Percentiles rank a stretch among this genome's conserved stretches.
Evolutionary conservation across 1,284 basidiomycete genomes (phyloP).

Genomic region (Melampsora americana): DNA sequence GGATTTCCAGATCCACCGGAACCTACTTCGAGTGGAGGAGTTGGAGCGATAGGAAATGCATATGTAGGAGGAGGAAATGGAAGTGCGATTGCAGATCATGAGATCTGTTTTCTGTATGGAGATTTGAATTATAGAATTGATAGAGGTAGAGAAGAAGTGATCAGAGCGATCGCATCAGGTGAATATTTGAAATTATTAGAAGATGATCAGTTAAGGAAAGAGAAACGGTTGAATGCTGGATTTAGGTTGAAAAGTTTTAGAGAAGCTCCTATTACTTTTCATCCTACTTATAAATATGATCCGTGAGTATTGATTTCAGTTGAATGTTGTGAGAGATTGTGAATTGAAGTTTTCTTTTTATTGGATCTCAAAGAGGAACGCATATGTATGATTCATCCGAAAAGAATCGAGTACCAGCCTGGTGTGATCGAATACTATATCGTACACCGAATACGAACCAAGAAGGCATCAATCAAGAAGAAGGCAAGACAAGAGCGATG

Average conservation of each 20-base stretch:
- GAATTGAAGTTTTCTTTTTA: not conserved
- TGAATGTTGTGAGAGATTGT: not conserved
- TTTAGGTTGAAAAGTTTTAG: constrained; percentile 79
- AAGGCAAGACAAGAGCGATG: constrained; percentile 56
- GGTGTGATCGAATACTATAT: constrained; percentile 93
- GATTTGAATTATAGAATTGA: constrained; percentile 94
- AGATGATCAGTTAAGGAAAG: constrained; percentile 85
- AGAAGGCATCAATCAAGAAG: constrained; percentile 78
- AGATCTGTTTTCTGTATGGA: constrained; percentile 78
- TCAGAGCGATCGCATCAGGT: constrained; percentile 65
- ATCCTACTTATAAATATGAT: constrained; percentile 96
- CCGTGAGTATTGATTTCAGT: constrained; percentile 54
- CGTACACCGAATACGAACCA: constrained; percentile 57
- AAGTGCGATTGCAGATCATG: constrained; percentile 89
- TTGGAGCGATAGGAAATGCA: constrained; percentile 49
- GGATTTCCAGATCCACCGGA: constrained; percentile 64
- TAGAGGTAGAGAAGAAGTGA: constrained; percentile 74
- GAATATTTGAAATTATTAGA: constrained; percentile 66
- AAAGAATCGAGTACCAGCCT: constrained; percentile 83
- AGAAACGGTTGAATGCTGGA: constrained; percentile 76
- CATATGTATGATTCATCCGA: constrained; percentile 79
- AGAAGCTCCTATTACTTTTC: constrained; percentile 76
- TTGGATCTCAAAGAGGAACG: constrained; percentile 54
- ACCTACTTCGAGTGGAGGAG: constrained; percentile 52
- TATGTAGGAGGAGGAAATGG: constrained; percentile 90